Conservation (phyloP, 805 yeast species). For the Candida railenensis region DNA sequence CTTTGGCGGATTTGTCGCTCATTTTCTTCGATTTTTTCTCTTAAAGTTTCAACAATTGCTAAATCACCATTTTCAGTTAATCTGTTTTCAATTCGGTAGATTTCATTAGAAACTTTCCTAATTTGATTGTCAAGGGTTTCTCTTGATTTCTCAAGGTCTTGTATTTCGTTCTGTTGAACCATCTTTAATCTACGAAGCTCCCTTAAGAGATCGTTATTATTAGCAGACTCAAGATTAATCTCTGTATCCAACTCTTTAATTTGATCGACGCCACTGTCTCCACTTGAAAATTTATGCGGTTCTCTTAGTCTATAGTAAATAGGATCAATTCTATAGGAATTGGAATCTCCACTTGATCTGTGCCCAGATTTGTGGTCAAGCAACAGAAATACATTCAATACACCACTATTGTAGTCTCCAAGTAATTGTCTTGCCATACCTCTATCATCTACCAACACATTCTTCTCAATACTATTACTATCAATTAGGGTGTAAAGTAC, state of each 20-base stretch:
- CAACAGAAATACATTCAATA: constrained; percentile 42
- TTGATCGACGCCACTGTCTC: constrained; percentile 10
- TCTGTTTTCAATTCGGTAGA: constrained; percentile 33
- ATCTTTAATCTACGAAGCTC: constrained; percentile 14
- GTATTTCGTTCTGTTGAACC: constrained; percentile 12
- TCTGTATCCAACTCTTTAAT: constrained; percentile 15
- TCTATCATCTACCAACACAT: constrained; percentile 52
- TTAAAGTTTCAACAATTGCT: constrained; percentile 38
- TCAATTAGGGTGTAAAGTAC: constrained; percentile 67
- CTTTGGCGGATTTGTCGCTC: constrained; percentile 25
- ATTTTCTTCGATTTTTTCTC: constrained; percentile 29
- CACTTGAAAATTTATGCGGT: constrained; percentile 26
- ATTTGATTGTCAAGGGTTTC: constrained; percentile 7
- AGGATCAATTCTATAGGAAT: constrained; percentile 53
- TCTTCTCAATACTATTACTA: constrained; percentile 54
- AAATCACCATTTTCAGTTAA: constrained; percentile 46
- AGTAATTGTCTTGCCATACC: constrained; percentile 47
- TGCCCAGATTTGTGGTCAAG: constrained; percentile 45
- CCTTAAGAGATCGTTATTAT: constrained; percentile 12
- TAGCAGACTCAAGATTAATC: constrained; percentile 14
- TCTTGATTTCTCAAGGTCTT: constrained; percentile 11
- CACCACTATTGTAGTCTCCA: constrained; percentile 16
- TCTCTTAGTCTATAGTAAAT: constrained; percentile 38
- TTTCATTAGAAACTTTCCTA: constrained; percentile 17
- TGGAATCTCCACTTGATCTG: constrained; percentile 34